Conservation (phyloP, 176 grass and related monocot species). For the Saccharum spontaneum region DNA sequence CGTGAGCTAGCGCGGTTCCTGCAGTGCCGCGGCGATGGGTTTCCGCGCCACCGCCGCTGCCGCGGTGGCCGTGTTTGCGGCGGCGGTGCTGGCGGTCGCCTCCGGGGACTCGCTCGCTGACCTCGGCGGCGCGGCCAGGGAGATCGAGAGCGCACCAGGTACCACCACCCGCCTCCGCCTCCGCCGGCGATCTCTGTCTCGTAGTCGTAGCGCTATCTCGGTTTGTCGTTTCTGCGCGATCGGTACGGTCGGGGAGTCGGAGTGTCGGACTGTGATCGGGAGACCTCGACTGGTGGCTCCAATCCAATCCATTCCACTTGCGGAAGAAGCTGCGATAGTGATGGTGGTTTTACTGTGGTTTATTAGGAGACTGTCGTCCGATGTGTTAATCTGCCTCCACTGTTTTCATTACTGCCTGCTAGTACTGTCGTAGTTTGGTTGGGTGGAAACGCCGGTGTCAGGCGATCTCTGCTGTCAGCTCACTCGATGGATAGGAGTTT, state of each 20-base stretch:
- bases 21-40: background rate
- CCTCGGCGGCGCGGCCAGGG: slow-evolving; percentile 38
- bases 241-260: background rate
- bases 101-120: slow-evolving; percentile 18
- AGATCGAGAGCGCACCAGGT: slow-evolving; percentile 51
- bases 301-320: background rate
- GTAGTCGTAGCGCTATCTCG: background rate
- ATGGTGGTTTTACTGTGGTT: background rate
- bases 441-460: background rate
- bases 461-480: slow-evolving; percentile 3
- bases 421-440: background rate
- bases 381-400: background rate
- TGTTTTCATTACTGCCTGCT: background rate
- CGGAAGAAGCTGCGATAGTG: background rate
- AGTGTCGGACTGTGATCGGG: background rate
- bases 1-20: background rate
- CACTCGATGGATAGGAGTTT: background rate
- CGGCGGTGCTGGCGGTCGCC: background rate
- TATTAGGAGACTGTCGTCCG: background rate
- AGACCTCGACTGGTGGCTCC: background rate
- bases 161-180: background rate
- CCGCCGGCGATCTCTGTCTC: background rate
- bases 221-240: background rate
- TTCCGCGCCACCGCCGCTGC: background rate
- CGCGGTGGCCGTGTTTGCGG: background rate